A percentile compares a stretch with the other conserved stretches of the same genome.
phyloP scores from a whole-genome alignment of 176 grass and related monocot genomes.

The Hsuehochloa calcarea region DNA sequence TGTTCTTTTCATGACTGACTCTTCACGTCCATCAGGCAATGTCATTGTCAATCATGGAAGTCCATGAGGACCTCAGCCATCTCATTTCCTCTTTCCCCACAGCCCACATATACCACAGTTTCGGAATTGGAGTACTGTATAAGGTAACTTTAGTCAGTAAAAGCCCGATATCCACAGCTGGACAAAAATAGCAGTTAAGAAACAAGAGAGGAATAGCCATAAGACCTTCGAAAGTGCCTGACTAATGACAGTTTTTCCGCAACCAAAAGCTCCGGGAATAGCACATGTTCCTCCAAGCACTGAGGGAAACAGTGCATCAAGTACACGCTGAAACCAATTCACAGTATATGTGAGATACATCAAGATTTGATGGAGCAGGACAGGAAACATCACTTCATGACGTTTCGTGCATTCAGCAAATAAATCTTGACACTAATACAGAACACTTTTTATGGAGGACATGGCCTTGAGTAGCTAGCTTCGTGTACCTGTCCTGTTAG shows the following conservation, averaged over 20 bases:
- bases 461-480: not conserved
- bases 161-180: not conserved
- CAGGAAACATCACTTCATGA: not conserved
- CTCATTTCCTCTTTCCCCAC: conserved; percentile 90
- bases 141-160: conserved; percentile 24
- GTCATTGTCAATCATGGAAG: conserved; percentile 83
- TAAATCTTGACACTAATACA: conserved; percentile 6
- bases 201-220: not conserved
- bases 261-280: conserved; percentile 92
- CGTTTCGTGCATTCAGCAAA: conserved; percentile 13
- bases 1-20: conserved; percentile 87
- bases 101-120: conserved; percentile 78
- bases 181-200: not conserved
- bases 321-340: conserved; percentile 64
- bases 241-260: conserved; percentile 94
- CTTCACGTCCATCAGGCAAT: conserved; percentile 84
- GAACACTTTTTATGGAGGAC: not conserved
- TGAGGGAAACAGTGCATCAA: conserved; percentile 81
- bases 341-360: conserved; percentile 22
- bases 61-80: conserved; percentile 95
- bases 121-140: conserved; percentile 86
- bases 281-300: conserved; percentile 87
- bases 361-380: not conserved
- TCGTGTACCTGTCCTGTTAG: conserved; percentile 72
- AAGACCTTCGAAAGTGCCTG: conserved; percentile 86